A percentile compares a stretch with the other conserved stretches of the same genome.
Evolutionary conservation across 371 early-diverging fungal species (phyloP).

Genomic region (Saksenaea vasiformis): DNA sequence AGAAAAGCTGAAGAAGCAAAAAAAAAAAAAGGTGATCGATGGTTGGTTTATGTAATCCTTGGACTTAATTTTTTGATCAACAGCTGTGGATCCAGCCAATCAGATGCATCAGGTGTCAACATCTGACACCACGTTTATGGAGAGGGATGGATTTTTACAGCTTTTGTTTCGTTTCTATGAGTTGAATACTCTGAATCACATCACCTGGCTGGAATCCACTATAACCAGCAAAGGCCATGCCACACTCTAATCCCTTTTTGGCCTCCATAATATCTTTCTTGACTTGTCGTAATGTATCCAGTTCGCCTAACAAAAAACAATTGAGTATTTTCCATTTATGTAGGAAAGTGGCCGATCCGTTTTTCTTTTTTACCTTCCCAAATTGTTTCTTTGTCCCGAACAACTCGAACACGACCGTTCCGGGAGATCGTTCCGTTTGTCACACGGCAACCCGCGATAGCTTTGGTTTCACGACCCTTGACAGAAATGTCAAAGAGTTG

Average conservation of each 20-base stretch:
- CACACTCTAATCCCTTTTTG: conserved; percentile 90
- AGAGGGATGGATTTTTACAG: conserved; percentile 14
- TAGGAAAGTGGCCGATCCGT: too few species aligned
- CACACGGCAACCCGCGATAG: conserved; percentile 88
- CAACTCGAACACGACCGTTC: conserved; percentile 64
- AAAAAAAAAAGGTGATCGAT: too few species aligned
- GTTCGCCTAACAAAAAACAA: conserved; percentile 34
- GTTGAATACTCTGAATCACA: conserved; percentile 69
- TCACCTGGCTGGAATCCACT: conserved; percentile 78
- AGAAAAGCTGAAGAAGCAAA: too few species aligned
- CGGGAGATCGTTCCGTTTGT: conserved; percentile 72
- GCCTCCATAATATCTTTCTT: conserved; percentile 90
- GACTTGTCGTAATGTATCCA: conserved; percentile 73
- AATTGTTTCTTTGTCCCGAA: conserved; percentile 65
- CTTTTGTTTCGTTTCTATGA: conserved; percentile 56
- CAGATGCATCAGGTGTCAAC: background rate
- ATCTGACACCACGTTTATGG: conserved; percentile 7
- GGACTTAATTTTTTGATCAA: background rate
- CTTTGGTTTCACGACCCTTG: conserved; percentile 65
- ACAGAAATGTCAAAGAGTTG: conserved; percentile 80
- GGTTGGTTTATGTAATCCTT: background rate
- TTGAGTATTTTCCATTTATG: background rate
- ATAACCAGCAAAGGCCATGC: conserved; percentile 86
- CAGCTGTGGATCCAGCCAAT: background rate
- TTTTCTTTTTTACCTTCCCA: conserved; percentile 62